Evolutionary conservation across 148 eudicot genomes (phyloP), one percentile per base, ranked within the genome.

Genomic region (Vaccinium darrowii): DNA sequence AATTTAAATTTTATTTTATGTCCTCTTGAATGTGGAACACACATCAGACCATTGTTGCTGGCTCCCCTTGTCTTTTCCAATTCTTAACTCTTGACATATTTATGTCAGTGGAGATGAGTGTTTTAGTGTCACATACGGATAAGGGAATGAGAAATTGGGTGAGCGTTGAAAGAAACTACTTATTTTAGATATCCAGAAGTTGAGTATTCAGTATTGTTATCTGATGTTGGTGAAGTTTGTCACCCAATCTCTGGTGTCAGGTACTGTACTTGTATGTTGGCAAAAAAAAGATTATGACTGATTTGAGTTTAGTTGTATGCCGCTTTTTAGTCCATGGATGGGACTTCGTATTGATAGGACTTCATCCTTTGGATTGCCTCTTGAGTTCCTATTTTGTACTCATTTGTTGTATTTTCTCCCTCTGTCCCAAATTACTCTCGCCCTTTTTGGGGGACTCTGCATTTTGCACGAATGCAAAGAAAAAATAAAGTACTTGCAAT

Each of bases 141-240:
- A 39, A 39, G 43, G 43, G 18, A 77, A 47, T 51, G 25, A 23
- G 80, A 77, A 51, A 51, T 53, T 78, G 62, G 4, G 62, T 0
- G 7, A 52, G 14, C 43, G 7, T 78, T 78, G 60, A 52, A 25
- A 78, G 62, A 52, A 52, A 78, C 62, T 52, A 78, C 62, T 4
- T 25, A 2, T 51, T 51, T 14, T 7, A 52, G 33, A 52, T 78
- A 52, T 23, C 21, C 81, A 13, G 43, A 25, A 2, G 62, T 14
- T 25, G 43, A 52, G 25, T 52, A 6, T 78, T 25, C 12, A 33
- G 39, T 3, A 36, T 36, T 36, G 39, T 25, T 51, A 23, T 2
- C 53, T 78, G 62, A 77, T n/a, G 36, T 50, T 12, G 18, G 80
- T 50, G n/a, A 78, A 53, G 62, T 14, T 53, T 78, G 80, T 25